These are phyloP conservation scores for Bertia moriformis DNA, from an alignment of 2,329 filamentous ascomycete species.

Conservation along the genomic window DNA sequence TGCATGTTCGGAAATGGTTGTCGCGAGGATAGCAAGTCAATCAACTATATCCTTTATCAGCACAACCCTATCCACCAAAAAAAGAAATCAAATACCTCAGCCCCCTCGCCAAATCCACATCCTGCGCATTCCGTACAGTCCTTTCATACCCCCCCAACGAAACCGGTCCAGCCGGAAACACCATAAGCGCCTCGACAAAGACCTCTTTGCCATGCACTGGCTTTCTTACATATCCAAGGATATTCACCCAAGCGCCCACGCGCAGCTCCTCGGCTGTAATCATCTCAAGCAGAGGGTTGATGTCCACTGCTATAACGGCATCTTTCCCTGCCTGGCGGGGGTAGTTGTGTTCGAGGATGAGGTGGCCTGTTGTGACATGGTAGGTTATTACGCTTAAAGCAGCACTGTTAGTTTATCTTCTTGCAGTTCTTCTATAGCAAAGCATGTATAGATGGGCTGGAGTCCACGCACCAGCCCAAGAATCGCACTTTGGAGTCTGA, in stretches of 20 bases:
- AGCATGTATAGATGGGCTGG: background rate
- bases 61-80: no score
- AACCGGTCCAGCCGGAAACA: background rate
- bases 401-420: background rate
- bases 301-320: background rate
- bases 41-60: no score
- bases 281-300: background rate
- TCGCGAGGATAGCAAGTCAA: no score
- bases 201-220: background rate
- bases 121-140: background rate
- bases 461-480: constrained; percentile 1
- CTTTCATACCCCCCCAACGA: background rate
- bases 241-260: background rate
- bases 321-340: background rate
- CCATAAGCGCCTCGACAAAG: background rate
- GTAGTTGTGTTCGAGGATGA: constrained; percentile 1
- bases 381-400: background rate
- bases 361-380: background rate
- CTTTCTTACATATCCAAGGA: background rate
- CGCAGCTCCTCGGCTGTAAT: background rate
- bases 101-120: background rate
- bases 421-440: background rate
- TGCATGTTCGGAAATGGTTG: no score
- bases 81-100: background rate
- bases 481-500: background rate